Evolutionary conservation across 768 basidiomycete genomes (phyloP).

Genomic region (Strobilomyces dryophilus): DNA sequence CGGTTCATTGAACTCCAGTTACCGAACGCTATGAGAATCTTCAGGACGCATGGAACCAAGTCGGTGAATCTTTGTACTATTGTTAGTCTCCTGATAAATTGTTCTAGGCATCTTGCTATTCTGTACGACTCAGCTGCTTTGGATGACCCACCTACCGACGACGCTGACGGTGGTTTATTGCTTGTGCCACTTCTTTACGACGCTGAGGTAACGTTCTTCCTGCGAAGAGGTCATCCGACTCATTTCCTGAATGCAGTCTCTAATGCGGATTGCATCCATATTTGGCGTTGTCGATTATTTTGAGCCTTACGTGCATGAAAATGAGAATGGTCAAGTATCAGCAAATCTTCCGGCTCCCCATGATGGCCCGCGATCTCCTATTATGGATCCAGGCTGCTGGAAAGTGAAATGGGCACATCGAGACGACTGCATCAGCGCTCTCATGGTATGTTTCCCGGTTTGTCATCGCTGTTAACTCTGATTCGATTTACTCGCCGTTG

Average conservation of each 20-base stretch:
- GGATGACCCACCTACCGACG: slow-evolving; percentile 7
- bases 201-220: slow-evolving; percentile 42
- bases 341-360: slow-evolving; percentile 47
- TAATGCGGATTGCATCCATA: slow-evolving; percentile 47
- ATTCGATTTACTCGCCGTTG: background rate
- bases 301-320: slow-evolving; percentile 24
- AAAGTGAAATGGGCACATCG: slow-evolving; percentile 78
- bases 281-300: slow-evolving; percentile 69
- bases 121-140: slow-evolving; percentile 57
- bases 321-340: slow-evolving; percentile 16
- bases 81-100: background rate
- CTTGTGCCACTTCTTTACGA: slow-evolving; percentile 58
- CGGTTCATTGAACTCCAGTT: slow-evolving; percentile 43
- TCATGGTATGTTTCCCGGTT: slow-evolving; percentile 47
- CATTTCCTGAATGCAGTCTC: slow-evolving; percentile 35
- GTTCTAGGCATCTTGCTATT: slow-evolving; percentile 37
- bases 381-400: slow-evolving; percentile 63
- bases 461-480: background rate
- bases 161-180: slow-evolving; percentile 34
- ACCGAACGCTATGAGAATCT: slow-evolving; percentile 59
- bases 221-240: slow-evolving; percentile 1
- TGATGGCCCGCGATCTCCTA: slow-evolving; percentile 45
- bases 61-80: slow-evolving; percentile 22
- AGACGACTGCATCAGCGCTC: slow-evolving; percentile 68
- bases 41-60: slow-evolving; percentile 52